These are phyloP conservation scores for Penicillium arizonense DNA, from an alignment of 495 filamentous ascomycete species.

Conservation along the genomic window DNA sequence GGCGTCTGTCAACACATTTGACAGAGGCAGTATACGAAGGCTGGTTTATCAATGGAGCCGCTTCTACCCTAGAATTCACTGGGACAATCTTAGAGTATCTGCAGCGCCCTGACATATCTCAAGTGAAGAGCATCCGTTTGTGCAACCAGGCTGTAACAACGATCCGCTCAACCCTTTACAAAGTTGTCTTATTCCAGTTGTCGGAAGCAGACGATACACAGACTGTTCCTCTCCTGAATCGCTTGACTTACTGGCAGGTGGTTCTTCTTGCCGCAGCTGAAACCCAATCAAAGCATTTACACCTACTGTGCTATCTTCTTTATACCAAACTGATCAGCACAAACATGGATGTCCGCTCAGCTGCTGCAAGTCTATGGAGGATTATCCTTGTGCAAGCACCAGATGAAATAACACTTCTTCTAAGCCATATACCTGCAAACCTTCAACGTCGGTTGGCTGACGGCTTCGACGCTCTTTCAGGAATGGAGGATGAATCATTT, in stretches of 20 bases:
- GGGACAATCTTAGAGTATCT: slow-evolving; percentile 83
- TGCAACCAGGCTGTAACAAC: slow-evolving; percentile 76
- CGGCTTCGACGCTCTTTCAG: slow-evolving; percentile 80
- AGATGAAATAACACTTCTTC: slow-evolving; percentile 68
- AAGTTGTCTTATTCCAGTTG: slow-evolving; percentile 72
- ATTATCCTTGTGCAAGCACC: slow-evolving; percentile 93
- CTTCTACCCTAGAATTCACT: slow-evolving; percentile 77
- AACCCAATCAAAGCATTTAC: slow-evolving; percentile 70
- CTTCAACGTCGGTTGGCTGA: slow-evolving; percentile 71
- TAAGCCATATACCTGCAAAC: slow-evolving; percentile 63
- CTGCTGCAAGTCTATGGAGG: slow-evolving; percentile 82
- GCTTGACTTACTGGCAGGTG: slow-evolving; percentile 92
- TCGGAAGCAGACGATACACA: slow-evolving; percentile 76
- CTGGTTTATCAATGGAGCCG: slow-evolving; percentile 85
- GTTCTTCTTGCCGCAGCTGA: slow-evolving; percentile 78
- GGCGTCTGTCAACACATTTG: slow-evolving; percentile 74
- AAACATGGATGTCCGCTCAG: slow-evolving; percentile 62
- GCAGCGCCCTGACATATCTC: slow-evolving; percentile 77
- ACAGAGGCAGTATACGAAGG: slow-evolving; percentile 91
- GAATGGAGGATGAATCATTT: slow-evolving; percentile 84
- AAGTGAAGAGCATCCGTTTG: slow-evolving; percentile 80
- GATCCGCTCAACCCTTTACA: slow-evolving; percentile 72
- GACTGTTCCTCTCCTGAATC: slow-evolving; percentile 68
- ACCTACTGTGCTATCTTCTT: slow-evolving; percentile 83
- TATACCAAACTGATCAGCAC: slow-evolving; percentile 76